These are phyloP conservation scores for Coniferiporia weirii DNA, from an alignment of 1,284 basidiomycete species.

Conservation along the genomic window DNA sequence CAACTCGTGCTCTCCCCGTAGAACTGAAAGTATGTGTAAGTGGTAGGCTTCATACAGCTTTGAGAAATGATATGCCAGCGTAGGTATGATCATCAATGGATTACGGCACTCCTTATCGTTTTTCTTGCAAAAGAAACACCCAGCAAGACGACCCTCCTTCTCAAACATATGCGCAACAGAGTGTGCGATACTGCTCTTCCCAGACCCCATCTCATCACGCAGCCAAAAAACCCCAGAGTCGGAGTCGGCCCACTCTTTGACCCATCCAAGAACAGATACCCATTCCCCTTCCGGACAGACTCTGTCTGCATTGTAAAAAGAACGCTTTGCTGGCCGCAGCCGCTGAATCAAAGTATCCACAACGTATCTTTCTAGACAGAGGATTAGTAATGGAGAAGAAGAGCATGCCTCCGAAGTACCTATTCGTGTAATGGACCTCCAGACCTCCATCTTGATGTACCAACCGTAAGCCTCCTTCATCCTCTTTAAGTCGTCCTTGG, in stretches of 20 bases:
- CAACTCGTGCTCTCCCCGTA: not conserved
- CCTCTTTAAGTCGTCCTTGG: not conserved
- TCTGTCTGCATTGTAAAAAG: not conserved
- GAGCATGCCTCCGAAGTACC: too few relatives aligned
- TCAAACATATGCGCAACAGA: conserved; percentile 28
- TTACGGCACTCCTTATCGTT: too few relatives aligned
- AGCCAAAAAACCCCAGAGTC: conserved; percentile 28
- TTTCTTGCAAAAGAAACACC: conserved; percentile 13
- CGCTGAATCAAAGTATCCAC: not conserved
- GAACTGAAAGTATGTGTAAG: not conserved
- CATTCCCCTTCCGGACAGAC: conserved; percentile 1
- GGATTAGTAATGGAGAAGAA: too few relatives aligned
- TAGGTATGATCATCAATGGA: not conserved
- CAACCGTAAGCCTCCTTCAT: not conserved
- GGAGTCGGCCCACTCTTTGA: not conserved
- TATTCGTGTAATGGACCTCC: not conserved
- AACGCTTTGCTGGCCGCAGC: not conserved
- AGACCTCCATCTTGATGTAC: too few relatives aligned
- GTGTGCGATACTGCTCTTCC: conserved; percentile 30
- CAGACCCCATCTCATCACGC: too few relatives aligned
- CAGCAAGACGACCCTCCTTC: conserved; percentile 27
- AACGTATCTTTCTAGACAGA: not conserved
- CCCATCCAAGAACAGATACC: not conserved
- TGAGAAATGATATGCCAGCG: not conserved
- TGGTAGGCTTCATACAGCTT: not conserved